phyloP scores from a whole-genome alignment of 2,329 filamentous ascomycete species.

The Microsporum canis region DNA sequence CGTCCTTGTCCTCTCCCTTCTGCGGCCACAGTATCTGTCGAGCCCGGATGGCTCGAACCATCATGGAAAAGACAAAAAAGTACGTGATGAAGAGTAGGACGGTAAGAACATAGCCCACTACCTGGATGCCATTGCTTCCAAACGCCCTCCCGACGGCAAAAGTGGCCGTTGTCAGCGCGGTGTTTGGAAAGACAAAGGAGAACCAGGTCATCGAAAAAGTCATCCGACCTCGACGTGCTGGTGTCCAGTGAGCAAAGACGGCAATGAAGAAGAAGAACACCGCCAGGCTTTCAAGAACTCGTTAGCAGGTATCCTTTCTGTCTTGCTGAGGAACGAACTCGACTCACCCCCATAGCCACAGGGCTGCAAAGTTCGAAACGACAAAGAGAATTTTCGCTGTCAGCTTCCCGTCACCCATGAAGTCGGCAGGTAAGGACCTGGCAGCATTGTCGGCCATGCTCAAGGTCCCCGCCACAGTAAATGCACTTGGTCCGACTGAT shows the following conservation, averaged over 20 bases:
- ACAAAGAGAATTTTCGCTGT: conserved; percentile 46
- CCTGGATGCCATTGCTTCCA: conserved; percentile 47
- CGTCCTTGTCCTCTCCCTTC: conserved; percentile 54
- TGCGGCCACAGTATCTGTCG: conserved; percentile 66
- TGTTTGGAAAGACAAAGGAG: conserved; percentile 73
- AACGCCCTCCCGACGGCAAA: conserved; percentile 57
- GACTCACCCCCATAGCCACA: conserved; percentile 64
- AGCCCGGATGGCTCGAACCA: conserved; percentile 55
- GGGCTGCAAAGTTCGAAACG: conserved; percentile 50
- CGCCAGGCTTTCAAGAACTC: conserved; percentile 43
- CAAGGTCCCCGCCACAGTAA: conserved; percentile 52
- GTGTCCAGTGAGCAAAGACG: conserved; percentile 62
- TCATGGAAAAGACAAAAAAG: conserved; percentile 55
- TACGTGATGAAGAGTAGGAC: conserved; percentile 56
- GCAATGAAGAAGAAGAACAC: conserved; percentile 76
- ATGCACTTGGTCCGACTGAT: conserved; percentile 63
- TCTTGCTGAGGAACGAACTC: neutral
- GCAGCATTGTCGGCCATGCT: conserved; percentile 45
- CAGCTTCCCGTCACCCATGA: conserved; percentile 47
- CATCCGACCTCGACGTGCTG: conserved; percentile 49
- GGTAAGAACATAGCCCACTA: conserved; percentile 58
- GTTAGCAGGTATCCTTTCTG: neutral
- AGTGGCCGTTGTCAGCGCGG: conserved; percentile 60
- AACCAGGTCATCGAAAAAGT: conserved; percentile 80
- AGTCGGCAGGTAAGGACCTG: conserved; percentile 39